Conservation (phyloP, 2,329 filamentous ascomycete genomes). For the Epichloe hybrida region DNA sequence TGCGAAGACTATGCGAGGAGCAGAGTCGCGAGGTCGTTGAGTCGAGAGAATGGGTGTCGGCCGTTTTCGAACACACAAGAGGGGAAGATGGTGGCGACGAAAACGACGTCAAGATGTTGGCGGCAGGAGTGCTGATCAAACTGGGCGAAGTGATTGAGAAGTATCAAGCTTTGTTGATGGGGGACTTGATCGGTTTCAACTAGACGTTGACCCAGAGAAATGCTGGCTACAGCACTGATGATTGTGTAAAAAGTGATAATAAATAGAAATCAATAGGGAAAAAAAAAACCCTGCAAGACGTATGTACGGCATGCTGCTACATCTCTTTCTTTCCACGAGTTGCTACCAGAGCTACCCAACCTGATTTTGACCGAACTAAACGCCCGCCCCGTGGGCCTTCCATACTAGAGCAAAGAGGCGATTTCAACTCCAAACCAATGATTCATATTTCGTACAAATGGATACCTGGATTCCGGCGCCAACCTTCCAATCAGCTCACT, state of each 20-base stretch:
- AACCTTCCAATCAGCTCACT: neutral
- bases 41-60: constrained; percentile 72
- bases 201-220: neutral
- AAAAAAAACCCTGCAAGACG: neutral
- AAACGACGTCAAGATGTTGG: constrained; percentile 64
- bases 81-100: constrained; percentile 50
- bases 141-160: constrained; percentile 70
- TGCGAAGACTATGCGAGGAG: constrained; percentile 57
- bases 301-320: neutral
- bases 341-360: neutral
- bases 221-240: neutral
- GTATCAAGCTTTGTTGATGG: constrained; percentile 65
- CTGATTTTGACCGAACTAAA: neutral
- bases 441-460: neutral
- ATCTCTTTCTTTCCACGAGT: neutral
- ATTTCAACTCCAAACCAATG: too few species aligned
- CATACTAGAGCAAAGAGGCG: neutral
- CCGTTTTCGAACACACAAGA: constrained; percentile 52
- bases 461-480: neutral
- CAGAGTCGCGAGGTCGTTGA: constrained; percentile 70
- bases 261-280: neutral
- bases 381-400: neutral
- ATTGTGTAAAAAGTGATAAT: neutral
- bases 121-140: constrained; percentile 64
- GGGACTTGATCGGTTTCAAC: constrained; percentile 41